Base-by-base conservation (phyloP, 1,284 basidiomycete genomes). In the Cystobasidium pallidum region DNA sequence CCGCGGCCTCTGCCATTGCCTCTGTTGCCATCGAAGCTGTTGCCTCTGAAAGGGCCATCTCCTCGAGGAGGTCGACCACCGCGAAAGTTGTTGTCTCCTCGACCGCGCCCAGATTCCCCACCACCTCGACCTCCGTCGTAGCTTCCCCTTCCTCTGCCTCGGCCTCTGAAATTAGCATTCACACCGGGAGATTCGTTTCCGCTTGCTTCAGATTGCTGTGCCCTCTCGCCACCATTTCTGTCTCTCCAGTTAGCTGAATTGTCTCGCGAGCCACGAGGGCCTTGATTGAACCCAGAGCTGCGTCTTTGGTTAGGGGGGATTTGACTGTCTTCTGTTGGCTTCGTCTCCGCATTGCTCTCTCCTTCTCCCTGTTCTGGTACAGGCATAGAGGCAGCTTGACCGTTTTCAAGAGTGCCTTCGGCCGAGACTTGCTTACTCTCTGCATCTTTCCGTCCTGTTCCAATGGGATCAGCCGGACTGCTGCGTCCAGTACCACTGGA, bases 401-500 rank as follows among this genome's bases (percentile, higher is more conserved):
- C 54, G 36, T 57, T 36, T n/a, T 57, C 54, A 10, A 13, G 19
- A n/a, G 28, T 17, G 1, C 30, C 32, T 1, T 57, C 54, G 30
- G 54, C 15, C 34, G 54, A 57, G 10, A 15, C 32, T n/a, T 57
- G 54, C 28, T 57, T 32, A n/a, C 10, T 57, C 11, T 57, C 30
- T 34, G 54, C 30, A 11, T 57, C 54, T 21, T 57, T 57, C 36
- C 54, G 28, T 34, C 54, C 54, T 13, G 54, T 34, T 2, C 54
- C 54, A 4, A 34, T 34, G 6, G 28, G 54, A 34, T 57, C 54
- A 34, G 54, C 54, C 34, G 54, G 54, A n/a, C 54, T 57, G 32
- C 54, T 57, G 54, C 54, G 54, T 11, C 54, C 54, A 21, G 54
- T 57, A 57, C 54, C 54, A 21, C 54, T 57, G 32, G 54, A 57